Base-by-base conservation (phyloP, 345 rosid species). In the Lepidium sativum region DNA sequence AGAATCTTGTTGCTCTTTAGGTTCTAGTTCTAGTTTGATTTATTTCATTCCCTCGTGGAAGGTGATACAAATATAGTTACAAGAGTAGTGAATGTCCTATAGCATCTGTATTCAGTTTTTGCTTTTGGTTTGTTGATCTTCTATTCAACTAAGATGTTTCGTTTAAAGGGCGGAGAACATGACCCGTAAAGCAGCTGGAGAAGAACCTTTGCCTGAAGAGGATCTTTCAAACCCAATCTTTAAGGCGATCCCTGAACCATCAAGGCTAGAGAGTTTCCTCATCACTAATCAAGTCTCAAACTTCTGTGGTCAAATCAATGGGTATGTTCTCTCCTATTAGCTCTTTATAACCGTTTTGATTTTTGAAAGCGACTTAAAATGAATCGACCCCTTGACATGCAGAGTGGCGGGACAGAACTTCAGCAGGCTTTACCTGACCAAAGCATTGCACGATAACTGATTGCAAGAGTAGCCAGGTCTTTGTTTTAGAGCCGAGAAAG, bases 371-470 rank as follows among this genome's bases (percentile, higher is more conserved):
- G 1, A 52, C 33, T 35, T 13, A 34, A 34, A 38, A 21, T 49
- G 54, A 40, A 10, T 32, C 4, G 1, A 40, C 2, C 39, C 2
- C n/a, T 42, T 58, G 41, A 4, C 34, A 18, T 79, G 78, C 94
- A 95, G 99, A 77, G 99, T 88, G 75, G 78, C 96, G 9, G 99
- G 97, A 25, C 99, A 91, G 80, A 95, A 81, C 84, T 91, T 88
- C 82, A 84, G 82, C 79, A 83, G 87, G 71, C 73, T 95, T 32
- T 83, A 85, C 73, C 73, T 95, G 74, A 82, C 76, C 81, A 91
- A 95, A 76, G 91, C 97, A 6, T 79, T 95, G 78, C 97, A 86
- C 47, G 97, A 92, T 0, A 77, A 80, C 54, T 87, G 81, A 84
- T 42, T 10, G 31, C 65, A 37, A 65, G 43, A 69, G 45, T 37